These are phyloP conservation scores for Mycena metata DNA, from an alignment of 768 basidiomycete genomes.

Conservation along the genomic window DNA sequence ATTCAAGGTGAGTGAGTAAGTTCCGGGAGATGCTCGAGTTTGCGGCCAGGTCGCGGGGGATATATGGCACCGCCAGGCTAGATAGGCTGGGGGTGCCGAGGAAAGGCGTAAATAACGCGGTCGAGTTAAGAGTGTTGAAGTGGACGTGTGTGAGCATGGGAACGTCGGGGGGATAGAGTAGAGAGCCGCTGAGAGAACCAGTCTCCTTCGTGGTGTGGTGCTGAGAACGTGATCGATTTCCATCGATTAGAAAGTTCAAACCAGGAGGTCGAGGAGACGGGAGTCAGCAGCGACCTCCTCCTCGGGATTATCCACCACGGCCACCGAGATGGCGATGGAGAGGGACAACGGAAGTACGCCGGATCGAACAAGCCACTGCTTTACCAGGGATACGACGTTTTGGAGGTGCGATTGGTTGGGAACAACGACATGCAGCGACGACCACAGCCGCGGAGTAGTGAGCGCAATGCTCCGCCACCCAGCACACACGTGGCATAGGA, in stretches of 20 bases:
- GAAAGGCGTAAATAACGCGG: neutral
- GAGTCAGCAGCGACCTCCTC: too few species aligned
- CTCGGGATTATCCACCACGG: too few species aligned
- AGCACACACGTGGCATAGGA: slow-evolving; percentile 40
- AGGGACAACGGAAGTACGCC: neutral
- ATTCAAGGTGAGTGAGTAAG: neutral
- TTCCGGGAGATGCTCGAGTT: neutral
- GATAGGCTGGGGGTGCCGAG: neutral
- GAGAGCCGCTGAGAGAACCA: slow-evolving; percentile 4
- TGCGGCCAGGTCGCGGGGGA: neutral
- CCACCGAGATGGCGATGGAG: neutral
- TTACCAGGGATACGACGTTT: neutral
- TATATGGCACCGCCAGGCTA: neutral
- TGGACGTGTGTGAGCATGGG: neutral
- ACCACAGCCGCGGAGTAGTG: slow-evolving; percentile 43
- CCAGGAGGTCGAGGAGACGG: neutral
- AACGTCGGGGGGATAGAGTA: neutral
- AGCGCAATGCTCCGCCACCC: slow-evolving; percentile 40
- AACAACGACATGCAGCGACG: slow-evolving; percentile 34
- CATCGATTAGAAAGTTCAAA: neutral
- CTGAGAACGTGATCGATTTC: neutral
- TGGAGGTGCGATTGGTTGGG: neutral
- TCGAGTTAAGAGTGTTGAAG: neutral
- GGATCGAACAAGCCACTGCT: neutral
- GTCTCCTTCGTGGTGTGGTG: neutral